These are phyloP conservation scores for Diplodia scrobiculata DNA, from an alignment of 2,329 filamentous ascomycete genomes.

Conservation along the genomic window DNA sequence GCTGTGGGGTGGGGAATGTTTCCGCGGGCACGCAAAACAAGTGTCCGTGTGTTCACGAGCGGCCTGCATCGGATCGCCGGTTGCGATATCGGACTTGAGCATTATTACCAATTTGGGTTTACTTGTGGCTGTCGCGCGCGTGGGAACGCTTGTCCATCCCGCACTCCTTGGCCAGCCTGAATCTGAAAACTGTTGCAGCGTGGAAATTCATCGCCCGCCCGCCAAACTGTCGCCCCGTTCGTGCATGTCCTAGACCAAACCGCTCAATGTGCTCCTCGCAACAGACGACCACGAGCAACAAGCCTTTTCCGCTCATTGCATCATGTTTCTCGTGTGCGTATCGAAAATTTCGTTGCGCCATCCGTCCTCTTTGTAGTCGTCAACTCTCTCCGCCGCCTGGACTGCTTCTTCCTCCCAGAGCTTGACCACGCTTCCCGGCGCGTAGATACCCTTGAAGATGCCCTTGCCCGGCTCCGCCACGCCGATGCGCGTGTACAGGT, in stretches of 20 bases:
- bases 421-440: constrained; percentile 84
- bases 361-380: constrained; percentile 69
- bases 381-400: constrained; percentile 69
- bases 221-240: background rate
- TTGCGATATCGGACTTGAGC: background rate
- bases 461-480: constrained; percentile 62
- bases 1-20: background rate
- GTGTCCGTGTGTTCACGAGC: background rate
- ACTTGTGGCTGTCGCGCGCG: background rate
- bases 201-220: background rate
- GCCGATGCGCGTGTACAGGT: constrained; percentile 73
- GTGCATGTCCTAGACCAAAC: background rate
- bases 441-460: constrained; percentile 81
- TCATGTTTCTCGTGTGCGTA: constrained; percentile 44
- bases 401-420: constrained; percentile 82
- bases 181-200: background rate
- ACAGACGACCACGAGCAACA: background rate
- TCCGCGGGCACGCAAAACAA: background rate
- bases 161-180: background rate
- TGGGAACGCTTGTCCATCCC: background rate
- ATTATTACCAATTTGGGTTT: background rate
- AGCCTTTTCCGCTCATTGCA: background rate
- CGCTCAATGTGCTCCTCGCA: background rate
- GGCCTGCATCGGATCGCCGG: background rate
- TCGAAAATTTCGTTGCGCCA: constrained; percentile 89